These are phyloP conservation scores for Termitomyces sp. DNA, from an alignment of 768 basidiomycete species.

Conservation along the genomic window DNA sequence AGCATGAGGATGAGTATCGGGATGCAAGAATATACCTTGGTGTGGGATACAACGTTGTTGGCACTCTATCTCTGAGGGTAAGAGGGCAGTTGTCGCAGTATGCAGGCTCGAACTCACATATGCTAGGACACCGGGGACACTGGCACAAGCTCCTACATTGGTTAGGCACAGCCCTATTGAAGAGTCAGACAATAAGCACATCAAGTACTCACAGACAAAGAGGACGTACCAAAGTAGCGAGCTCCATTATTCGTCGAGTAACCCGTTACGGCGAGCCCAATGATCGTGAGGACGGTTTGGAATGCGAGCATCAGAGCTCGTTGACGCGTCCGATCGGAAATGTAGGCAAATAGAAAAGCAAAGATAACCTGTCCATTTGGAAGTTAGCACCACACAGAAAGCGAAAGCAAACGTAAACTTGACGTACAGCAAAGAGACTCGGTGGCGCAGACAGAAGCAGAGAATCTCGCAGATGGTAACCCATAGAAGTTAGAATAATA, in stretches of 20 bases:
- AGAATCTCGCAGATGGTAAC: slow-evolving; percentile 23
- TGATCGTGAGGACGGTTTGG: slow-evolving; percentile 28
- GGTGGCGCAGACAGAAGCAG: no score
- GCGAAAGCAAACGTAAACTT: slow-evolving; percentile 27
- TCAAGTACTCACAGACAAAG: not conserved
- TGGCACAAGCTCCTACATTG: slow-evolving; percentile 32
- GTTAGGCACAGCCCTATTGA: slow-evolving; percentile 27
- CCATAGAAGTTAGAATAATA: slow-evolving; percentile 32
- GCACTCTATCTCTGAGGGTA: not conserved
- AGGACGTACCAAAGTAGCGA: slow-evolving; percentile 28
- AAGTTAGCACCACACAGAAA: slow-evolving; percentile 20
- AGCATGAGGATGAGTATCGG: not conserved
- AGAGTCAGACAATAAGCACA: not conserved
- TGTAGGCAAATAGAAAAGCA: slow-evolving; percentile 33
- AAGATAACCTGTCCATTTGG: slow-evolving; percentile 24
- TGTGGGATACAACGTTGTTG: slow-evolving; percentile 17
- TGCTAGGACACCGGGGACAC: slow-evolving; percentile 34
- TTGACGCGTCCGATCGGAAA: slow-evolving; percentile 32
- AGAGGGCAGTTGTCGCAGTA: not conserved
- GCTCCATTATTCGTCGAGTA: slow-evolving; percentile 24
- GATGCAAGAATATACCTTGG: not conserved
- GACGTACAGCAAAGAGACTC: slow-evolving; percentile 25
- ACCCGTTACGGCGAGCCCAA: slow-evolving; percentile 30
- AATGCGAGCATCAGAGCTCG: slow-evolving; percentile 31
- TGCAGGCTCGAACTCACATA: slow-evolving; percentile 25